phyloP scores from a whole-genome alignment of 495 filamentous ascomycete genomes.

The Glutinoglossum americanum region DNA sequence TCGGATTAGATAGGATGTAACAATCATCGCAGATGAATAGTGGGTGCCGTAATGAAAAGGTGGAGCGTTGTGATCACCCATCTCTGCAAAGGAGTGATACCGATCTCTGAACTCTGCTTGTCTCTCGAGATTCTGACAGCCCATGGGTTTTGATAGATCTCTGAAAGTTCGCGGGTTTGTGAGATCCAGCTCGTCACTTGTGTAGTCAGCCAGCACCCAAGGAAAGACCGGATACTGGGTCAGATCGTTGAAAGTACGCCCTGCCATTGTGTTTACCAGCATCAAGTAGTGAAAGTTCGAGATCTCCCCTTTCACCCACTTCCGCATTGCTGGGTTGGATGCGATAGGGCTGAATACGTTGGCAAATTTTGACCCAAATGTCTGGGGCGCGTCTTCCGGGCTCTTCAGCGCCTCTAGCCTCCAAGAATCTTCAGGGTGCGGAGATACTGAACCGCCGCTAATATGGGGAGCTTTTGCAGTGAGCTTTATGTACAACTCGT shows the following conservation, averaged over 20 bases:
- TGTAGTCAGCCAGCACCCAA: constrained; percentile 91
- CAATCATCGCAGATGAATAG: constrained; percentile 98
- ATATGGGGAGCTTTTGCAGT: constrained; percentile 60
- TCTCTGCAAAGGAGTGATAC: constrained; percentile 76
- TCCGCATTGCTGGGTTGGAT: constrained; percentile 63
- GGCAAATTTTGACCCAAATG: constrained; percentile 79
- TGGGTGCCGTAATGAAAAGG: constrained; percentile 97
- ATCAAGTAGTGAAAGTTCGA: constrained; percentile 98
- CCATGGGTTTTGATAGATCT: constrained; percentile 90
- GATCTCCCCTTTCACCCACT: constrained; percentile 84
- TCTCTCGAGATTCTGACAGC: constrained; percentile 59
- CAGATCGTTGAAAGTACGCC: constrained; percentile 90
- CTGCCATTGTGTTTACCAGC: constrained; percentile 93
- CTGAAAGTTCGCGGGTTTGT: constrained; percentile 65
- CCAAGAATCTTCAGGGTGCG: constrained; percentile 54
- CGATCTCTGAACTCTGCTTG: constrained; percentile 59
- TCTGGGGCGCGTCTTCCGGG: constrained; percentile 60
- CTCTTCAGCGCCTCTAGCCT: constrained; percentile 66
- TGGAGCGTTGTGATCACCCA: constrained; percentile 53
- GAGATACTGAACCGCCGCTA: constrained; percentile 26
- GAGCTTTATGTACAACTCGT: constrained; percentile 58
- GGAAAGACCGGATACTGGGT: constrained; percentile 98
- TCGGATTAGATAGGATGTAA: constrained; percentile 85
- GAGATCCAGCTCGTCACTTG: constrained; percentile 82
- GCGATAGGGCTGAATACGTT: constrained; percentile 64